Evolutionary conservation across 2,329 filamentous ascomycete genomes (phyloP).

Genomic region (Madurella fahalii): DNA sequence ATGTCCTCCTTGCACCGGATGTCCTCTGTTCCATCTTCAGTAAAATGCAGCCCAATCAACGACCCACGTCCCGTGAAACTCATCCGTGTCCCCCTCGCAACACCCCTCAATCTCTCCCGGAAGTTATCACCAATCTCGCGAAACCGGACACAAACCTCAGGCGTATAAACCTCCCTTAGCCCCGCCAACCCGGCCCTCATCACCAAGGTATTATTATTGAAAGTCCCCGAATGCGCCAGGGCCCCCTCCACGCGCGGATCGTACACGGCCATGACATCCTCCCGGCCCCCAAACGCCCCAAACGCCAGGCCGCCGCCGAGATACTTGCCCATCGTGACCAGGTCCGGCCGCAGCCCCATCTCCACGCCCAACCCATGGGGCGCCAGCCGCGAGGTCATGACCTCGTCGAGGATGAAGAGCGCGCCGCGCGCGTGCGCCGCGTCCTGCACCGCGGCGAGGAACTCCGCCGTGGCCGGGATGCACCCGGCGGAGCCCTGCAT

Average conservation of each 20-base stretch:
- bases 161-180: conserved; percentile 29
- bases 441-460: conserved; percentile 48
- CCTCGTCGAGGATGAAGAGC: conserved; percentile 66
- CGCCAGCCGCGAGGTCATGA: conserved; percentile 61
- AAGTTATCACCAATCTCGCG: conserved; percentile 28
- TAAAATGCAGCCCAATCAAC: conserved; percentile 28
- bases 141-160: conserved; percentile 24
- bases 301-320: conserved; percentile 56
- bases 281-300: conserved; percentile 53
- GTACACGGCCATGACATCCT: conserved; percentile 49
- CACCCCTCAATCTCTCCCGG: conserved; percentile 18
- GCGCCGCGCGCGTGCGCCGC: conserved; percentile 44
- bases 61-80: conserved; percentile 27
- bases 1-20: conserved; percentile 31
- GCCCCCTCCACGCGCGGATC: conserved; percentile 39
- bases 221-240: conserved; percentile 55
- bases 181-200: conserved; percentile 46
- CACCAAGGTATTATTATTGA: conserved; percentile 56
- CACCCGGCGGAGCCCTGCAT: conserved; percentile 63
- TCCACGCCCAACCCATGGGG: conserved; percentile 45
- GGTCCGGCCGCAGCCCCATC: conserved; percentile 49
- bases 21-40: conserved; percentile 26
- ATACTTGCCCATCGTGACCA: conserved; percentile 54
- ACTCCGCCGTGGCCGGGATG: conserved; percentile 46
- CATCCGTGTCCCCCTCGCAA: conserved; percentile 24